Evolutionary conservation across 2,329 filamentous ascomycete species (phyloP).

Genomic region (Fusarium sp.): DNA sequence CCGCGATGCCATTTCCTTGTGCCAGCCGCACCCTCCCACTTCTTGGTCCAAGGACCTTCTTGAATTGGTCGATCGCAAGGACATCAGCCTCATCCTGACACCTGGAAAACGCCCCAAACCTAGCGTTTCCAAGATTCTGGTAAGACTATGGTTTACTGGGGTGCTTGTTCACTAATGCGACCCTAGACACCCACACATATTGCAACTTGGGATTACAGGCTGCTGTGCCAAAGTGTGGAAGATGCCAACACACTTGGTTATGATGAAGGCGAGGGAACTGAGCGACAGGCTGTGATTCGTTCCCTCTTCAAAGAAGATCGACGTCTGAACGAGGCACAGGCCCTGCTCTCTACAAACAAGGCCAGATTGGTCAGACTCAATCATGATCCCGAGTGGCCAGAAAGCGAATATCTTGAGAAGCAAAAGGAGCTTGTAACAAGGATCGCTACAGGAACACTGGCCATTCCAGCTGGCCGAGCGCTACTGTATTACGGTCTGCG

Average conservation of each 20-base stretch:
- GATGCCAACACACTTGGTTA: constrained; percentile 69
- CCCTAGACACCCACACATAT: constrained; percentile 71
- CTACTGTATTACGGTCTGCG: constrained; percentile 90
- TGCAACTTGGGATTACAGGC: constrained; percentile 78
- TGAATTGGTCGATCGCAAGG: constrained; percentile 81
- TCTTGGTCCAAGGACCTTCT: constrained; percentile 80
- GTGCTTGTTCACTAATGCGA: constrained; percentile 39
- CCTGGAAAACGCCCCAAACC: constrained; percentile 48
- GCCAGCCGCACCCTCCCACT: constrained; percentile 83
- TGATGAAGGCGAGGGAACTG: constrained; percentile 84
- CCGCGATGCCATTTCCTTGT: constrained; percentile 85
- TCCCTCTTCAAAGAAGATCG: constrained; percentile 93
- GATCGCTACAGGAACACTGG: constrained; percentile 87
- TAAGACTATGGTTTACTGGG: constrained; percentile 44
- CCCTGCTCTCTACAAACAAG: constrained; percentile 86
- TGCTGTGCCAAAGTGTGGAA: constrained; percentile 78
- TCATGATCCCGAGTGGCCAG: constrained; percentile 80
- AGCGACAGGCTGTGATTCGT: constrained; percentile 84
- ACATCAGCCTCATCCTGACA: constrained; percentile 76
- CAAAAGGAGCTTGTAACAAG: constrained; percentile 92
- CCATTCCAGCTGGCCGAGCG: constrained; percentile 87
- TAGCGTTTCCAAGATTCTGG: constrained; percentile 55
- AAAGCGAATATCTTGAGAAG: constrained; percentile 88
- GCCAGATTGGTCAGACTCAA: constrained; percentile 82
- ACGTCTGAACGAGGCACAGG: constrained; percentile 86